Evolutionary conservation across 2,329 filamentous ascomycete species (phyloP).

Genomic region (Arthroderma uncinatum): DNA sequence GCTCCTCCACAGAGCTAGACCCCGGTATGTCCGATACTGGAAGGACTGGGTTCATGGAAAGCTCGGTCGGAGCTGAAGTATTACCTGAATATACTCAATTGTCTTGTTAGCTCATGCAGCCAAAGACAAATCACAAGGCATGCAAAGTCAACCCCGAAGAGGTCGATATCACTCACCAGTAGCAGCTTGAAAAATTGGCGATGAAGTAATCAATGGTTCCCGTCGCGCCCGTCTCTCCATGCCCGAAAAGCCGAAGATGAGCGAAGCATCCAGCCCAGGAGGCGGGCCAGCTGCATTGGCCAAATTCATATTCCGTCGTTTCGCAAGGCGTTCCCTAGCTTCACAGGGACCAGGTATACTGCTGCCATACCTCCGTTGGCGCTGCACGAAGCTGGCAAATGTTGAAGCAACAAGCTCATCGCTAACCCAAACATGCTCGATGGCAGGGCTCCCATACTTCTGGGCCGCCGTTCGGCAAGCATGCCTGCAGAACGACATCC

Average conservation of each 20-base stretch:
- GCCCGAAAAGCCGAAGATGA: conserved; percentile 34
- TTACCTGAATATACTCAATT: not conserved
- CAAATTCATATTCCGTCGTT: conserved; percentile 44
- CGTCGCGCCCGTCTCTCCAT: not conserved
- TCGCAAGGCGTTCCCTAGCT: conserved; percentile 45
- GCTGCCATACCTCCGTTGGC: conserved; percentile 46
- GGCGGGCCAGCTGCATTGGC: conserved; percentile 26
- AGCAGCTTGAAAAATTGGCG: not conserved
- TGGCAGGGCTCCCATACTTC: conserved; percentile 15
- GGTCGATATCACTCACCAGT: not conserved
- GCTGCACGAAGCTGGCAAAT: conserved; percentile 38
- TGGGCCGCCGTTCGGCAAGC: conserved; percentile 31
- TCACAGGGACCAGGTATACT: conserved; percentile 53
- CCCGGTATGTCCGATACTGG: not conserved
- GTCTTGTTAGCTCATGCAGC: not conserved
- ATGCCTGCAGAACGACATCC: conserved; percentile 35
- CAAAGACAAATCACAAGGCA: no score
- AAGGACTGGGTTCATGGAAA: not conserved
- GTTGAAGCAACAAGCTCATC: conserved; percentile 36
- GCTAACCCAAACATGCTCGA: conserved; percentile 36
- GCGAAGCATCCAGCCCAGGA: conserved; percentile 28
- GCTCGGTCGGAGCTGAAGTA: not conserved
- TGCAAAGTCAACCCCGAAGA: not conserved
- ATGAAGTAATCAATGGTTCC: not conserved
- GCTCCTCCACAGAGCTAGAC: not conserved